phyloP scores from a whole-genome alignment of 257 asterid species.

The Oldenlandia corymbosa region DNA sequence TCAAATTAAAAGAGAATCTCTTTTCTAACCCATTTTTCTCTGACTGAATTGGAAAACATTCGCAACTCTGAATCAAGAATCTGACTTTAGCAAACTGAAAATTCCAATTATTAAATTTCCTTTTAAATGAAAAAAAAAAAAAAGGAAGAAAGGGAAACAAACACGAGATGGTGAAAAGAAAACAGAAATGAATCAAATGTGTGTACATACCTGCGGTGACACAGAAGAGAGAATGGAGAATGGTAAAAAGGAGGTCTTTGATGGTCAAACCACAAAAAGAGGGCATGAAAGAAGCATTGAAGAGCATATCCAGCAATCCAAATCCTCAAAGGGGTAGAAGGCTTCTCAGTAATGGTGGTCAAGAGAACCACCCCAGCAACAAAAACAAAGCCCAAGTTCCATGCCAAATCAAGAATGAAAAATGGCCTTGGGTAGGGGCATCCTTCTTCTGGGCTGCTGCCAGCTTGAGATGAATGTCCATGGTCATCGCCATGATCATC shows the following conservation, averaged over 20 bases:
- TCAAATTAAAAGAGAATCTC: too few relatives aligned
- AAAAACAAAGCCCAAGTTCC: conserved; percentile 69
- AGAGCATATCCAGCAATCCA: conserved; percentile 85
- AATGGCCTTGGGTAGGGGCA: conserved; percentile 62
- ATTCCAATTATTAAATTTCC: too few relatives aligned
- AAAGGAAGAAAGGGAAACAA: too few relatives aligned
- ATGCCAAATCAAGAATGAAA: conserved; percentile 67
- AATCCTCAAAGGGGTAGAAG: conserved; percentile 68
- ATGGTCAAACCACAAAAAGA: conserved; percentile 57
- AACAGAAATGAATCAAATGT: not conserved
- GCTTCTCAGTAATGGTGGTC: conserved; percentile 49
- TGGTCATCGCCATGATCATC: not conserved
- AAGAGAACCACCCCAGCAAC: conserved; percentile 58
- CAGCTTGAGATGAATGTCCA: conserved; percentile 8
- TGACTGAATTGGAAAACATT: not conserved
- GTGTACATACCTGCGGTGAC: conserved; percentile 40
- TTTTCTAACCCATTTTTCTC: not conserved
- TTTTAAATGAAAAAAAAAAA: too few relatives aligned
- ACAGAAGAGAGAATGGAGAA: conserved; percentile 33
- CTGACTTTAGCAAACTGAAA: too few relatives aligned
- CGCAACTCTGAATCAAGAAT: too few relatives aligned
- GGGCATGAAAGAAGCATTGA: conserved; percentile 73
- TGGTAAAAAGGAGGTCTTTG: conserved; percentile 31
- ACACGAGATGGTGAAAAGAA: not conserved
- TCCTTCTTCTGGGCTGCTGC: too few relatives aligned